phyloP scores from a whole-genome alignment of 2,329 filamentous ascomycete genomes.

The Diaporthe citri region DNA sequence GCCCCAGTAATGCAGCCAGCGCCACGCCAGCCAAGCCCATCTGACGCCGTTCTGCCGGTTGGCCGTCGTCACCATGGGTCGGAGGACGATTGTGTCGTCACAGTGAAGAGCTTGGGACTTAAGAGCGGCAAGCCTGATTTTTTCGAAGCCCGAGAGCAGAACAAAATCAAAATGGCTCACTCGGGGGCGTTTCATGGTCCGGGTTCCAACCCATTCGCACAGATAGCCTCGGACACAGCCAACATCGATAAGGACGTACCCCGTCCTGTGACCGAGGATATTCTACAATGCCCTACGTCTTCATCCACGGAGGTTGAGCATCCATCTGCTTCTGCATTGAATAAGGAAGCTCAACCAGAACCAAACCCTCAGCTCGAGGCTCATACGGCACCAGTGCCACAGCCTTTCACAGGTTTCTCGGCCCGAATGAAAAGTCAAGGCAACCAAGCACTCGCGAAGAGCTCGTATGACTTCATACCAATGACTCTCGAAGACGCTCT shows the following conservation, averaged over 20 bases:
- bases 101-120: constrained; percentile 39
- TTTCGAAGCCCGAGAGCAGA: constrained; percentile 46
- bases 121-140: constrained; percentile 45
- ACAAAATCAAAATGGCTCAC: constrained; percentile 41
- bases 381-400: not conserved
- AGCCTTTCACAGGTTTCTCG: not conserved
- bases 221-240: not conserved
- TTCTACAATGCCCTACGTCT: not conserved
- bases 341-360: not conserved
- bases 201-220: not conserved
- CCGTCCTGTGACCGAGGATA: not conserved
- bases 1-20: constrained; percentile 1
- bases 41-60: constrained; percentile 40
- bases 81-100: constrained; percentile 5
- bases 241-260: not conserved
- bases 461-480: not conserved
- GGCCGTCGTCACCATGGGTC: constrained; percentile 15
- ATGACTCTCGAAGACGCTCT: constrained; percentile 15
- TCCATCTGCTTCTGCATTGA: not conserved
- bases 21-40: constrained; percentile 38
- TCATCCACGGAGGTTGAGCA: not conserved
- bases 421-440: not conserved
- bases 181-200: not conserved
- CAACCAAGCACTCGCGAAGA: not conserved
- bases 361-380: not conserved